Conservation (phyloP, 352 stramenopile species). For the Phytophthora citrophthora region DNA sequence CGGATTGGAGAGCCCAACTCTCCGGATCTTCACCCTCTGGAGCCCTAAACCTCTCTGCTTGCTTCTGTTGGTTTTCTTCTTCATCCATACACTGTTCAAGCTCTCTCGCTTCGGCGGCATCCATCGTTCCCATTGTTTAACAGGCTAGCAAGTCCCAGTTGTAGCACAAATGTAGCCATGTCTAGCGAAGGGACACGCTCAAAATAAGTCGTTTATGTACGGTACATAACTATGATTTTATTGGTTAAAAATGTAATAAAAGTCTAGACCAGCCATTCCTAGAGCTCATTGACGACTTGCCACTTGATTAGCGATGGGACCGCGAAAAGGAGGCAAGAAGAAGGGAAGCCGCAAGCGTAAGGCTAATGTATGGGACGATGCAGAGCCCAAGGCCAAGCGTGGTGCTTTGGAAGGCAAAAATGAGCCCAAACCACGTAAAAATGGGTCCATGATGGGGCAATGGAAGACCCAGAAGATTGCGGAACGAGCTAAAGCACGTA, state of each 20-base stretch:
- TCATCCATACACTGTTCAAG: slow-evolving; percentile 53
- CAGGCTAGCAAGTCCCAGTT: background rate
- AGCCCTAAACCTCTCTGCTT: slow-evolving; percentile 7
- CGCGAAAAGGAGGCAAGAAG: slow-evolving; percentile 50
- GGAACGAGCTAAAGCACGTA: slow-evolving; percentile 44
- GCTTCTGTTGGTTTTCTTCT: slow-evolving; percentile 32
- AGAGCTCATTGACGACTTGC: background rate
- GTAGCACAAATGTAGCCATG: slow-evolving; percentile 40
- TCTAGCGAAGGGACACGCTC: slow-evolving; percentile 11
- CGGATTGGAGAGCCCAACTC: slow-evolving; percentile 30
- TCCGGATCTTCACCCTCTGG: slow-evolving; percentile 20
- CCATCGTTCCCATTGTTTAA: slow-evolving; percentile 25
- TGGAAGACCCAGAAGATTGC: slow-evolving; percentile 76
- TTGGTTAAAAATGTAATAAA: slow-evolving; percentile 18
- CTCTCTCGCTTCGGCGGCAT: slow-evolving; percentile 41
- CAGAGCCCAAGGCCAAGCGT: slow-evolving; percentile 28
- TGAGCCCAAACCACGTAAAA: slow-evolving; percentile 22
- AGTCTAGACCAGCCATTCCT: slow-evolving; percentile 38
- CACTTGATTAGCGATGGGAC: slow-evolving; percentile 29
- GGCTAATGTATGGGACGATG: slow-evolving; percentile 61
- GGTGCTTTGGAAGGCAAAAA: slow-evolving; percentile 7
- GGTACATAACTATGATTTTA: background rate
- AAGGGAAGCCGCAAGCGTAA: slow-evolving; percentile 54
- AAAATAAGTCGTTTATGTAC: slow-evolving; percentile 30
- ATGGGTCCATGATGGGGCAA: slow-evolving; percentile 74